Conservation (phyloP, 371 early-diverging fungal species). For the Mortierella sp. region DNA sequence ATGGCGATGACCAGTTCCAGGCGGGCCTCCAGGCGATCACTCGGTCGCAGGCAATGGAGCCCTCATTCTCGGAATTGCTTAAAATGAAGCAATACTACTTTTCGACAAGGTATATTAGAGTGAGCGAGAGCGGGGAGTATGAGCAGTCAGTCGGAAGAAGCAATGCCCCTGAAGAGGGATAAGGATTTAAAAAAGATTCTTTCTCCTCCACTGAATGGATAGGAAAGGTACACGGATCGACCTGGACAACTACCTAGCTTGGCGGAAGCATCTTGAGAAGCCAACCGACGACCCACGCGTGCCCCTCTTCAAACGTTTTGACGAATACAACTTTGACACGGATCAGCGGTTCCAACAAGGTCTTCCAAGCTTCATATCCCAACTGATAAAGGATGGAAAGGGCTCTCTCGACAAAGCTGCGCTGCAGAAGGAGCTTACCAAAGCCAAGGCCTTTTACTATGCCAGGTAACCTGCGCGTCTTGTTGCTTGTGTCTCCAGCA, state of each 20-base stretch:
- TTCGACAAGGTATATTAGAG: conserved; percentile 50
- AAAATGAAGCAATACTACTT: conserved; percentile 69
- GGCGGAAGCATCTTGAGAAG: conserved; percentile 51
- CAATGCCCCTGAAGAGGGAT: not conserved
- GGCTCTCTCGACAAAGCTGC: conserved; percentile 57
- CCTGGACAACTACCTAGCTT: conserved; percentile 58
- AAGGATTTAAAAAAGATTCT: not conserved
- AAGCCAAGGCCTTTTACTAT: conserved; percentile 65
- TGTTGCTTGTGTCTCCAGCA: not conserved
- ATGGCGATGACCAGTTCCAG: conserved; percentile 59
- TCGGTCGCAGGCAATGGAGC: conserved; percentile 21
- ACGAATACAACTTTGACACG: conserved; percentile 62
- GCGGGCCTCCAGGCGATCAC: conserved; percentile 56
- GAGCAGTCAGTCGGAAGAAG: conserved; percentile 11
- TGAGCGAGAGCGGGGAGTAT: not conserved
- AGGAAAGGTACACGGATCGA: conserved; percentile 59
- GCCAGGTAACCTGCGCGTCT: conserved; percentile 50
- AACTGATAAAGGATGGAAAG: conserved; percentile 55
- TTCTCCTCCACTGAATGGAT: not conserved
- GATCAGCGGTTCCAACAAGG: conserved; percentile 58
- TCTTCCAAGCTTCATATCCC: conserved; percentile 57
- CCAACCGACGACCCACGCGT: conserved; percentile 48
- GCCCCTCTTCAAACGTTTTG: conserved; percentile 55
- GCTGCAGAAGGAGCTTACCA: conserved; percentile 60
- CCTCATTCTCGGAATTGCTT: conserved; percentile 47